Percentiles rank a stretch among this genome's conserved stretches.
These are phyloP conservation scores for Exsudoporus frostii DNA, from an alignment of 768 basidiomycete species.

Conservation along the genomic window DNA sequence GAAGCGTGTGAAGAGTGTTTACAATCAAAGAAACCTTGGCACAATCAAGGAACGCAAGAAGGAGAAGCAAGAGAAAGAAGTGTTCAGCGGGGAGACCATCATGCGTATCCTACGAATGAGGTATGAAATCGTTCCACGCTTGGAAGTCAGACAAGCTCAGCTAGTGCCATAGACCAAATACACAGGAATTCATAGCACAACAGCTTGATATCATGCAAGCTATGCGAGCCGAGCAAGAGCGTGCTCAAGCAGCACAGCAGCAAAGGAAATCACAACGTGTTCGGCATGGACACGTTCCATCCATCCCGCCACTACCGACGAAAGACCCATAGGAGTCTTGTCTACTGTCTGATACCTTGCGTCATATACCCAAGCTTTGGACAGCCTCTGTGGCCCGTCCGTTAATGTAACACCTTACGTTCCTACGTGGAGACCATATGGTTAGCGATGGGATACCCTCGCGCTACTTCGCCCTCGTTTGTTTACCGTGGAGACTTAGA, in stretches of 20 bases:
- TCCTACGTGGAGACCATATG: constrained; percentile 10
- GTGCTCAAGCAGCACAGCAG: constrained; percentile 58
- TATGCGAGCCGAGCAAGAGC: constrained; percentile 82
- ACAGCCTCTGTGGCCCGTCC: neutral
- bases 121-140: constrained; percentile 40
- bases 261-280: constrained; percentile 58
- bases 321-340: constrained; percentile 10
- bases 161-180: constrained; percentile 53
- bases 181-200: constrained; percentile 83
- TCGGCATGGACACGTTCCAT: constrained; percentile 29
- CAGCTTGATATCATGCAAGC: constrained; percentile 78
- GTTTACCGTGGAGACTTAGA: constrained; percentile 16
- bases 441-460: neutral
- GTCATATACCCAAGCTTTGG: constrained; percentile 25
- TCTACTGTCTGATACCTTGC: constrained; percentile 20
- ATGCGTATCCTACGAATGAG: constrained; percentile 95
- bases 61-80: constrained; percentile 77
- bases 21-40: constrained; percentile 88
- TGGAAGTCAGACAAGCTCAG: constrained; percentile 1
- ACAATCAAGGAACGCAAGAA: constrained; percentile 94
- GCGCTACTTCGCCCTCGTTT: neutral
- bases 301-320: constrained; percentile 31
- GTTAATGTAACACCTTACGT: constrained; percentile 1
- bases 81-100: constrained; percentile 82
- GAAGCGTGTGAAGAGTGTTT: constrained; percentile 91